Percentiles rank a stretch among this genome's conserved stretches.
phyloP scores from a whole-genome alignment of 148 eudicot genomes.

The Pharnaceum exiguum region DNA sequence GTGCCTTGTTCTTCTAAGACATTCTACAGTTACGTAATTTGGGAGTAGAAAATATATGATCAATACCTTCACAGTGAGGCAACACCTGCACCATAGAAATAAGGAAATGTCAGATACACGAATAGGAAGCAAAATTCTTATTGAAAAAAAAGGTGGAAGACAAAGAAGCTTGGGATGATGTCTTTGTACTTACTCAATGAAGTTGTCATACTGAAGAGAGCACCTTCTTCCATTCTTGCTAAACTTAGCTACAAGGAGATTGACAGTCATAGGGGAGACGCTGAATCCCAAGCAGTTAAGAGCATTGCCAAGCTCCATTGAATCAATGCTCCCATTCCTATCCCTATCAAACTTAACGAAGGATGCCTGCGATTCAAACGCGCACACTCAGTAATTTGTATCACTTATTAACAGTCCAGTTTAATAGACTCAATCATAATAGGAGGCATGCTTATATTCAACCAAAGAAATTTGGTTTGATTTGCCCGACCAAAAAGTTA shows the following conservation, averaged over 20 bases:
- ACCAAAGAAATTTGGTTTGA: too few species aligned
- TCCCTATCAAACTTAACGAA: conserved; percentile 90
- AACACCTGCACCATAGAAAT: conserved; percentile 48
- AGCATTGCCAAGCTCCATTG: conserved; percentile 75
- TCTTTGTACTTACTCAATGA: conserved; percentile 98
- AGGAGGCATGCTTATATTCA: too few species aligned
- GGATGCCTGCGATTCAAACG: too few species aligned
- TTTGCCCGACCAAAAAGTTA: too few species aligned
- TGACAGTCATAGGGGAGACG: conserved; percentile 70
- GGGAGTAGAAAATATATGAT: background rate
- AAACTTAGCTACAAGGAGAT: conserved; percentile 81
- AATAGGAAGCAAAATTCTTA: conserved; percentile 2
- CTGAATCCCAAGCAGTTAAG: conserved; percentile 77
- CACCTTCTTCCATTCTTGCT: conserved; percentile 75
- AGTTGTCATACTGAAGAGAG: conserved; percentile 94
- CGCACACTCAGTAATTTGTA: too few species aligned
- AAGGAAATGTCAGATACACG: background rate
- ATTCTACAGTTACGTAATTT: background rate
- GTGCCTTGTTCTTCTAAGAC: too few species aligned
- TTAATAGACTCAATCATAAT: too few species aligned
- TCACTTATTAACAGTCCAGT: too few species aligned
- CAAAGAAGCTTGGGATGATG: too few species aligned
- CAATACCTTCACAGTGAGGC: conserved; percentile 82
- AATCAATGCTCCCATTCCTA: conserved; percentile 83
- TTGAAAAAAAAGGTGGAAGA: background rate